phyloP scores from a whole-genome alignment of 768 basidiomycete species.

The Phanerochaete sordida region DNA sequence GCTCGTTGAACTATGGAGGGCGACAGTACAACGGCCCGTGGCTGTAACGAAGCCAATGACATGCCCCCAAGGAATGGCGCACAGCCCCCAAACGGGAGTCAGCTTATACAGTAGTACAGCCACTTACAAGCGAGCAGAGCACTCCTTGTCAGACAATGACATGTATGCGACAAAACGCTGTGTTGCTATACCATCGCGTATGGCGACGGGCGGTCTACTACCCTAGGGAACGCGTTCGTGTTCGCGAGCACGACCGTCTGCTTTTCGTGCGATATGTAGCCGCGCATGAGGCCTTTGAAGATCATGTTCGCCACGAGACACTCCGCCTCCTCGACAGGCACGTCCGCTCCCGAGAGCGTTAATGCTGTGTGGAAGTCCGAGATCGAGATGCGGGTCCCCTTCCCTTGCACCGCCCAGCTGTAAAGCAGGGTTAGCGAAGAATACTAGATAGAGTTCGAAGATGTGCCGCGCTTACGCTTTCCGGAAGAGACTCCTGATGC shows the following conservation, averaged over 20 bases:
- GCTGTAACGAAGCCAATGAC: no score
- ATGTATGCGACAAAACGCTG: background rate
- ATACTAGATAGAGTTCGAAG: background rate
- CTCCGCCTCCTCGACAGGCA: conserved; percentile 81
- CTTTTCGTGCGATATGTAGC: conserved; percentile 95
- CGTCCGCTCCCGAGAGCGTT: conserved; percentile 63
- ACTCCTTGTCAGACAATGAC: background rate
- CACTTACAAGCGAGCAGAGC: background rate
- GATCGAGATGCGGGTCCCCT: conserved; percentile 75
- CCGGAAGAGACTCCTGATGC: conserved; percentile 78
- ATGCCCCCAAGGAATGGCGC: no score
- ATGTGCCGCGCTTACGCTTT: conserved; percentile 50
- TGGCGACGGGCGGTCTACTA: conserved; percentile 60
- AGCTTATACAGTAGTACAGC: no score
- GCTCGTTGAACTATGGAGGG: no score
- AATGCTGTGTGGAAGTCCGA: conserved; percentile 78
- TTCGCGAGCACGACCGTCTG: conserved; percentile 89
- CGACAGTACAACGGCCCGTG: no score
- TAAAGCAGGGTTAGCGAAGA: background rate
- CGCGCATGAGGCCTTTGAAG: conserved; percentile 86
- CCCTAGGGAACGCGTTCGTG: conserved; percentile 74
- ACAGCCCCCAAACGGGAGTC: no score
- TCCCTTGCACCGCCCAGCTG: conserved; percentile 80
- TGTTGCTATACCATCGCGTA: conserved; percentile 28
- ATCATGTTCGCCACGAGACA: conserved; percentile 96